Evolutionary conservation across 805 yeast species (phyloP), one percentile per base, ranked within the genome.

Genomic region (Yarrowia sp.): DNA sequence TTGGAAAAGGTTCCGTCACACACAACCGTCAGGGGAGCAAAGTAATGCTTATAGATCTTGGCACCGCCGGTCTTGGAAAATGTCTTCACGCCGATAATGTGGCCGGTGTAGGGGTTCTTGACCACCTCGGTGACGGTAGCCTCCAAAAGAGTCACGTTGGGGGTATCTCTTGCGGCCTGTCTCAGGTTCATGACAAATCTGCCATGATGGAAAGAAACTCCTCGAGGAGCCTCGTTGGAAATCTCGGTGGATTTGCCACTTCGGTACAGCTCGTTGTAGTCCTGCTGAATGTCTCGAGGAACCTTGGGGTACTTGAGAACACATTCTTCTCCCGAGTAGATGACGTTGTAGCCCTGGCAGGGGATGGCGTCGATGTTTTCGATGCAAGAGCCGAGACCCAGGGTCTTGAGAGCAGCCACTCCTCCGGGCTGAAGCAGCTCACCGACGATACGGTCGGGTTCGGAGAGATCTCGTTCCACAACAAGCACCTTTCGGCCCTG

Each of bases 401-500:
- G 80, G 72, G 91, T 88, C 71, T 83, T 82, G 68, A 95, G 81
- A 1, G 97, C 94, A 75, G 89, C 86, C 36, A 95, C 79, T n/a
- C 99, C 99, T 42, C 92, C 93, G 3, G 99, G 99, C 78, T 95
- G 99, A 84, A 95, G 83, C 74, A 95, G 83, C 77, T 95, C 99
- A 47, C 99, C 99, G 39, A 95, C 98, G 68, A 95, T 95, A 72
- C 99, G 84, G 77, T 95, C 97, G 1, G 99, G 99, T 76, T 86
- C 89, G 20, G 85, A 77, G 91, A 97, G 91, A 75, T 92, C 97
- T 70, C 97, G 84, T 76, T 95, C 99, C 19, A 87, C 76, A 20
- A 89, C 82, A 65, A 89, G 77, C 9, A 95, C 98, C 64, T 84
- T 83, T 72, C 97, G 84, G 39, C 98, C 98, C 74, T 91, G 96